A percentile compares a stretch with the other conserved stretches of the same genome.
Conservation (phyloP, 2,329 filamentous ascomycete species). For the Pseudocercospora macadamiae region DNA sequence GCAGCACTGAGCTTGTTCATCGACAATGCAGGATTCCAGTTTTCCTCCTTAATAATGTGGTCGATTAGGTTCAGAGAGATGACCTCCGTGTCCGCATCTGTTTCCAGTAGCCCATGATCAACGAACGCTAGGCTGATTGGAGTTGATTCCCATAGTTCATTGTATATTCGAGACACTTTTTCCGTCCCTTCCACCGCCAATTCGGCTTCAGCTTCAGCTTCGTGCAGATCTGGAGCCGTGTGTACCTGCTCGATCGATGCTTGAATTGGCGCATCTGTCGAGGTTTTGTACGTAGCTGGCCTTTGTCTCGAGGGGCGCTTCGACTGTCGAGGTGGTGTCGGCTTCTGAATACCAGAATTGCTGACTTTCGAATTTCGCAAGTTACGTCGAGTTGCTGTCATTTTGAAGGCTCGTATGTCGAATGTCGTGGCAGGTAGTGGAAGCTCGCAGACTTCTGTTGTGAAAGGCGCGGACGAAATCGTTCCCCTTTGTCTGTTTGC, state of each 20-base stretch:
- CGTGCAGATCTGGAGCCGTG: too few species aligned
- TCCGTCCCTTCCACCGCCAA: neutral
- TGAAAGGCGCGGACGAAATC: neutral
- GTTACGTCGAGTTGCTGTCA: neutral
- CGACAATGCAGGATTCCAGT: constrained; percentile 22
- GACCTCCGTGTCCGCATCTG: constrained; percentile 17
- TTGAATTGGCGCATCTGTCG: neutral
- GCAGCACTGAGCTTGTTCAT: constrained; percentile 22
- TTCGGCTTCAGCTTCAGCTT: neutral
- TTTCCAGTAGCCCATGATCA: constrained; percentile 13
- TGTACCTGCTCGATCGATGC: too few species aligned
- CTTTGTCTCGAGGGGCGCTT: neutral
- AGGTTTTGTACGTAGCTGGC: neutral
- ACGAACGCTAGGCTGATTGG: constrained; percentile 20
- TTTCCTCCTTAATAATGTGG: constrained; percentile 21
- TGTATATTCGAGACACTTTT: constrained; percentile 16
- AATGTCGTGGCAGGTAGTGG: neutral
- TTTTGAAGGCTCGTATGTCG: neutral
- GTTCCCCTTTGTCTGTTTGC: neutral
- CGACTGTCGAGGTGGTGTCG: neutral
- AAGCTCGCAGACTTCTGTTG: neutral
- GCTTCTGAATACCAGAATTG: neutral
- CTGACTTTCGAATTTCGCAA: neutral
- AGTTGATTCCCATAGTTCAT: constrained; percentile 15
- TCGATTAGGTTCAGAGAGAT: constrained; percentile 27